A percentile compares a stretch with the other conserved stretches of the same genome.
These are phyloP conservation scores for Oropetium thomaeum DNA, from an alignment of 176 grass and related monocot genomes.

Conservation along the genomic window DNA sequence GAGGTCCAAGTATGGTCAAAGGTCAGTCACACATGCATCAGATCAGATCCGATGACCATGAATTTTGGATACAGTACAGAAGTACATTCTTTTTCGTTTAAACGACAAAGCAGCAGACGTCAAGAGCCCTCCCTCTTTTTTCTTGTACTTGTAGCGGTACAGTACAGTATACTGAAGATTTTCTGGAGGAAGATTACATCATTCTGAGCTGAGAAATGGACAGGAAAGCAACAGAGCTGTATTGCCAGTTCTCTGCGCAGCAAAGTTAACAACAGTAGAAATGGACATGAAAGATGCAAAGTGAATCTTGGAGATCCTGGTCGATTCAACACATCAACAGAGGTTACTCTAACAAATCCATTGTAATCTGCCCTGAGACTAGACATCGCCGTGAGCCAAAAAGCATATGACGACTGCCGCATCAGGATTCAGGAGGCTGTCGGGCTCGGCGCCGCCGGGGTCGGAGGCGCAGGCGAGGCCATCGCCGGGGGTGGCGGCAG, in stretches of 20 bases:
- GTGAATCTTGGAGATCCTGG: neutral
- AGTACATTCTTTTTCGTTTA: no score
- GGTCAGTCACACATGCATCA: neutral
- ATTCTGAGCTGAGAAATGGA: neutral
- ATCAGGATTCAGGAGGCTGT: slow-evolving; percentile 35
- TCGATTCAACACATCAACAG: neutral
- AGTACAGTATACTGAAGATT: no score
- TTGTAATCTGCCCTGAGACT: neutral
- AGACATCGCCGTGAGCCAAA: no score
- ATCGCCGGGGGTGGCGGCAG: neutral
- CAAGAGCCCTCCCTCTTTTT: no score
- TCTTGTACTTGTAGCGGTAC: no score
- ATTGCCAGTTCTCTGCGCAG: neutral
- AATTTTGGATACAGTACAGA: no score
- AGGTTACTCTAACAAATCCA: neutral
- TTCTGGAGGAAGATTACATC: neutral
- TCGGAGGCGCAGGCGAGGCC: neutral
- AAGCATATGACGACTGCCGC: neutral
- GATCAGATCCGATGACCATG: neutral
- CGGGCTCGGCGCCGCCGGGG: slow-evolving; percentile 34
- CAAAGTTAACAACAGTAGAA: neutral
- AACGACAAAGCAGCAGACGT: neutral
- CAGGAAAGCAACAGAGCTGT: neutral
- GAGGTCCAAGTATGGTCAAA: slow-evolving; percentile 1
- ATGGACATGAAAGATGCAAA: neutral